Evolutionary conservation across 345 rosid species (phyloP), one percentile per base, ranked within the genome.

Genomic region (Syzygium jambos): DNA sequence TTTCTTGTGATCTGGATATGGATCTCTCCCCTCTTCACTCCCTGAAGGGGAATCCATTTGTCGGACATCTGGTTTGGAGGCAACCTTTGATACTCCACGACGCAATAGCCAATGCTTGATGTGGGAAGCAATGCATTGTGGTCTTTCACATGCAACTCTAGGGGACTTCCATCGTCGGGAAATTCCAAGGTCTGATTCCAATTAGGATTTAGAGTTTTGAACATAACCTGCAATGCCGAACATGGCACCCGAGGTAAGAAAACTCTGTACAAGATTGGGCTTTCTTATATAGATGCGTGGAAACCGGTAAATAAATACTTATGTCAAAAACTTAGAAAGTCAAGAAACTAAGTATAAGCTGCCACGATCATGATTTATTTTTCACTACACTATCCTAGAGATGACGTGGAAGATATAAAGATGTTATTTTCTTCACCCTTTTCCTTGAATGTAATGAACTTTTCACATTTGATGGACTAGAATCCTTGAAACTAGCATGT

Each of bases 11-110:
- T 90, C 89, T 88, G 97, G 61, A 98, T 54, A 56, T 91, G 99
- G 89, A 98, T 93, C 93, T 98, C 99, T 25, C 99, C 99, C 65
- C 87, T 91, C 86, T 86, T 98, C 87, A 98, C 99, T 83, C 99
- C 99, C 91, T 95, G 99, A 86, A 98, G 98, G 56, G 99, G 99
- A 90, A 98, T 96, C 99, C 99, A 98, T 90, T 96, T 98, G 90
- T 98, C 98, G 2, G 94, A 90, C 89, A 93, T 91, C 89, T 95
- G 90, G 86, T 98, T 96, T 84, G 96, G 95, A 84, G 98, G 96
- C 90, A 98, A 88, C 59, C 95, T 87, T 90, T 94, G 98, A 90
- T 98, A 98, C 87, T 98, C 99, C 59, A 96, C 99, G 5, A 92
- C 91, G 88, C 99, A 96, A 78, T 91, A 91, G 55, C 99, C 99